These are phyloP conservation scores for Pelagophyceae sp. DNA, from an alignment of 352 stramenopile species.

Conservation along the genomic window DNA sequence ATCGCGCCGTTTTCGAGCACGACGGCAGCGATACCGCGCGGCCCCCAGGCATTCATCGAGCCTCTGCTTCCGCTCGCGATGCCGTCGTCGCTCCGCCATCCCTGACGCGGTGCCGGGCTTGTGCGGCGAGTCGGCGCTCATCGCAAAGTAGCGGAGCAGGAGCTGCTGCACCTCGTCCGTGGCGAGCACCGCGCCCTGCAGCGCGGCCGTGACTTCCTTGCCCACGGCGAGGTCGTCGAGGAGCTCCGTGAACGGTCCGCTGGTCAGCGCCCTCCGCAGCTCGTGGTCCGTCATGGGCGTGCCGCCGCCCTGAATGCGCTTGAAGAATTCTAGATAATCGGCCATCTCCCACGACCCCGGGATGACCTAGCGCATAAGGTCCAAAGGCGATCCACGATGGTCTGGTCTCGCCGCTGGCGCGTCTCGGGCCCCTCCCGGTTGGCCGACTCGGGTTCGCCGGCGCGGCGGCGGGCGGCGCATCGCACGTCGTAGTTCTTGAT, in stretches of 20 bases:
- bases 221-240: conserved; percentile 2
- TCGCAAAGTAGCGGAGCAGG: conserved; percentile 10
- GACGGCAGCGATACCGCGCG: too few species aligned
- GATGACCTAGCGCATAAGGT: too few species aligned
- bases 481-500: conserved; percentile 8
- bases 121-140: neutral
- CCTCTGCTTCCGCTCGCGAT: too few species aligned
- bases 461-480: too few species aligned
- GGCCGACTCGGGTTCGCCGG: too few species aligned
- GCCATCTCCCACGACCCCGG: neutral
- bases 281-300: conserved; percentile 13
- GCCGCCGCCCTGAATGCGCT: conserved; percentile 14
- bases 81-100: too few species aligned
- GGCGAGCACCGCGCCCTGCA: neutral
- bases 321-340: conserved; percentile 6
- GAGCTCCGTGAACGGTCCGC: conserved; percentile 1
- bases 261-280: neutral
- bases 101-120: too few species aligned
- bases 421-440: too few species aligned
- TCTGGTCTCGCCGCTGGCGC: too few species aligned
- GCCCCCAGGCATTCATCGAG: too few species aligned
- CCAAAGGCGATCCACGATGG: too few species aligned
- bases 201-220: neutral
- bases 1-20: neutral
- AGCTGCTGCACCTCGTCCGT: conserved; percentile 10